Percentiles rank a stretch among this genome's conserved stretches.
These are phyloP conservation scores for Kazachstania martiniae DNA, from an alignment of 805 yeast genomes.

Conservation along the genomic window DNA sequence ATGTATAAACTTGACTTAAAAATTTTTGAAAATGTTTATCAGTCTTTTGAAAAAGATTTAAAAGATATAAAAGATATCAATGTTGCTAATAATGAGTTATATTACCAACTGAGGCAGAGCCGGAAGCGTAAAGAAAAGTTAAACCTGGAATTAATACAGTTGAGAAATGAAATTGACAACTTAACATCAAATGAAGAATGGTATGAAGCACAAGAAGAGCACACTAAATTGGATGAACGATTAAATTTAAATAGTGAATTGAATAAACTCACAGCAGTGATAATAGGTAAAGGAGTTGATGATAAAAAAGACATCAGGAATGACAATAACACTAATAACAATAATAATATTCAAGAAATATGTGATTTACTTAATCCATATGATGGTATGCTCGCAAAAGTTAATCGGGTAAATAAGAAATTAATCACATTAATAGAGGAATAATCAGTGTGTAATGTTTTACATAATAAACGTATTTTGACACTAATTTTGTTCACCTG, in stretches of 20 bases:
- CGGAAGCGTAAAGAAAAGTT: neutral
- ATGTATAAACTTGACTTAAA: constrained; percentile 20
- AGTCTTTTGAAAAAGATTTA: constrained; percentile 15
- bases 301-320: neutral
- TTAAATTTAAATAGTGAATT: neutral
- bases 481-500: no score
- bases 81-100: constrained; percentile 22
- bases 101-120: neutral
- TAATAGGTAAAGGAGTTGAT: neutral
- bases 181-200: neutral
- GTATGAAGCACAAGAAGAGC: neutral
- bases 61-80: constrained; percentile 24
- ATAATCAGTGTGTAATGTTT: no score
- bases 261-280: neutral
- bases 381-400: constrained; percentile 1
- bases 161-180: neutral
- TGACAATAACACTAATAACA: neutral
- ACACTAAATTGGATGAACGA: neutral
- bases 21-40: constrained; percentile 14
- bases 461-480: no score
- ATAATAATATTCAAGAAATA: neutral
- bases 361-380: constrained; percentile 1
- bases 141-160: neutral
- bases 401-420: neutral
- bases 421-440: neutral